Percentiles rank a stretch among this genome's conserved stretches.
These are phyloP conservation scores for Lentinula novae-zelandiae DNA, from an alignment of 1,284 basidiomycete genomes.

Conservation along the genomic window DNA sequence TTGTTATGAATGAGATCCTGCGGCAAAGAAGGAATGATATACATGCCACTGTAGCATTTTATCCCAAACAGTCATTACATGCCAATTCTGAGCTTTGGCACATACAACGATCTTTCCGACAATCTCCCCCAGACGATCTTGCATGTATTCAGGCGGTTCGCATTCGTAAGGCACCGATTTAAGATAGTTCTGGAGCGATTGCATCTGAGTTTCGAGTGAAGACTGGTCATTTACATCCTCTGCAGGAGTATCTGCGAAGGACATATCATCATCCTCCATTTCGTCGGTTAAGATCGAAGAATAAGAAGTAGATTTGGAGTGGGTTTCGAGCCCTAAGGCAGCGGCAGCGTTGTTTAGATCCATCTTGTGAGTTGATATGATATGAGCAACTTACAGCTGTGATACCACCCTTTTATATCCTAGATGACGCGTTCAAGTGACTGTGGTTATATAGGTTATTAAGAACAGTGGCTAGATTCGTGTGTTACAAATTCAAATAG, in stretches of 20 bases:
- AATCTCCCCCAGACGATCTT: constrained; percentile 69
- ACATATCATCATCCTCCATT: constrained; percentile 15
- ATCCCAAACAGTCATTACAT: constrained; percentile 65
- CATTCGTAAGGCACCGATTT: constrained; percentile 74
- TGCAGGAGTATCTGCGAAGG: constrained; percentile 14
- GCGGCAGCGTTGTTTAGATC: constrained; percentile 1
- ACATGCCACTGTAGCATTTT: constrained; percentile 70
- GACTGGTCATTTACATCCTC: constrained; percentile 23
- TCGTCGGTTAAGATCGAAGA: neutral
- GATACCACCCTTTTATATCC: constrained; percentile 1
- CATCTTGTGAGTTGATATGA: neutral
- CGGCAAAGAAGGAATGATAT: constrained; percentile 10
- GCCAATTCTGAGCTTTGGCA: constrained; percentile 75
- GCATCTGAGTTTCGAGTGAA: constrained; percentile 49
- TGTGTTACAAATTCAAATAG: neutral
- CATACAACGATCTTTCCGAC: constrained; percentile 71
- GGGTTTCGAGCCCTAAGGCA: constrained; percentile 1
- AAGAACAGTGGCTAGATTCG: neutral
- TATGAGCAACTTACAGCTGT: neutral
- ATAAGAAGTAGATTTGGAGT: neutral
- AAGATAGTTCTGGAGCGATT: constrained; percentile 59
- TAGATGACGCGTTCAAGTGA: constrained; percentile 5
- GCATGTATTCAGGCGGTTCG: constrained; percentile 78
- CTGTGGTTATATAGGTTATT: neutral
- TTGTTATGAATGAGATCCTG: neutral